Percentiles rank a stretch among this genome's conserved stretches.
Conservation (phyloP, 805 yeast genomes). For the Suhomyces sp. region DNA sequence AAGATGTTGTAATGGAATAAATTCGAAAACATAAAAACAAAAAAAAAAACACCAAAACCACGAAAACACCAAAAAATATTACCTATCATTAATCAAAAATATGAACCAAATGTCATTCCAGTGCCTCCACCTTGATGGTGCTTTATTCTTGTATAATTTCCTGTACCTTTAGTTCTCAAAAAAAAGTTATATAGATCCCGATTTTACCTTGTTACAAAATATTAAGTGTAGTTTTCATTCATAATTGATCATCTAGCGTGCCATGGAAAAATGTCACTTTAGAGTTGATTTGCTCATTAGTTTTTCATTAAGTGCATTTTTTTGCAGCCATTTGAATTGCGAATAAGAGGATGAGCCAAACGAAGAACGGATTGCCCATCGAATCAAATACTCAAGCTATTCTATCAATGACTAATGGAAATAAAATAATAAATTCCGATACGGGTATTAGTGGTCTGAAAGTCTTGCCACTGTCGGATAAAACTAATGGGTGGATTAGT, state of each 20-base stretch:
- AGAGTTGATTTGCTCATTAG: neutral
- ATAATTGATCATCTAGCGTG: neutral
- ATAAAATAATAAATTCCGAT: neutral
- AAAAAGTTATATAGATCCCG: neutral
- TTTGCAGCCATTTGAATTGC: neutral
- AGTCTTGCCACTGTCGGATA: neutral
- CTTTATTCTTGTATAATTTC: slow-evolving; percentile 1
- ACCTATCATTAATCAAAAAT: neutral
- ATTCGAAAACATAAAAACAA: neutral
- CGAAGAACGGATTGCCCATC: neutral
- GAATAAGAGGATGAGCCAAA: neutral
- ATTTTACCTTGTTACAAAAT: neutral
- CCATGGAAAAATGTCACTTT: neutral
- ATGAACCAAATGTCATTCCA: neutral
- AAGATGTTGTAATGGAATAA: slow-evolving; percentile 4
- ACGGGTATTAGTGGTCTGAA: neutral
- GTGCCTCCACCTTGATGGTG: slow-evolving; percentile 4
- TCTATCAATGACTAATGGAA: neutral
- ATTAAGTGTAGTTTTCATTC: neutral
- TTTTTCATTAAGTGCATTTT: neutral
- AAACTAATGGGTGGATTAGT: neutral
- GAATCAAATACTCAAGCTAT: neutral
- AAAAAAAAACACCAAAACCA: neutral
- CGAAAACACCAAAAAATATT: neutral
- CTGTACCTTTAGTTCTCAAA: neutral